phyloP scores from a whole-genome alignment of 192 early-diverging fungal genomes.

The Linderina pennispora region DNA sequence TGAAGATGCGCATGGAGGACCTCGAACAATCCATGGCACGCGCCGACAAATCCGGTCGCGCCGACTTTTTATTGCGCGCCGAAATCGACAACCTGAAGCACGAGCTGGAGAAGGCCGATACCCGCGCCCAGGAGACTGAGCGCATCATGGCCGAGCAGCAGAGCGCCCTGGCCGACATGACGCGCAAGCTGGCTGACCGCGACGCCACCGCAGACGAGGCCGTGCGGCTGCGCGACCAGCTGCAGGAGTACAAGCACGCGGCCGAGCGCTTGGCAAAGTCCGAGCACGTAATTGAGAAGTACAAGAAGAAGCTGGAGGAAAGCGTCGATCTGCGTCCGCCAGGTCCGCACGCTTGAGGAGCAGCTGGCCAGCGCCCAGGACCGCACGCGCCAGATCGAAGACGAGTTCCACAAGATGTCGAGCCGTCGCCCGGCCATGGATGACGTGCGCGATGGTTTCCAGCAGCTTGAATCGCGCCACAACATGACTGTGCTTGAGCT shows the following conservation, averaged over 20 bases:
- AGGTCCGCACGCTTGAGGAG: conserved; percentile 73
- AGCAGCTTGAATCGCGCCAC: conserved; percentile 67
- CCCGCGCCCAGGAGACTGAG: conserved; percentile 64
- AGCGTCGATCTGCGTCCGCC: conserved; percentile 68
- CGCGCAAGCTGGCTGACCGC: conserved; percentile 52
- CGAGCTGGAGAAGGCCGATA: conserved; percentile 80
- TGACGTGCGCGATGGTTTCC: conserved; percentile 78
- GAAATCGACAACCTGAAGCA: conserved; percentile 84
- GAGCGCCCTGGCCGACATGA: conserved; percentile 60
- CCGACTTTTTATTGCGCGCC: conserved; percentile 75
- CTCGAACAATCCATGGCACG: conserved; percentile 68
- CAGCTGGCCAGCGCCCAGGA: conserved; percentile 64
- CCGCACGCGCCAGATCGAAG: conserved; percentile 72
- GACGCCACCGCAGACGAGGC: conserved; percentile 67
- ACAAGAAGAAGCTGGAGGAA: conserved; percentile 93
- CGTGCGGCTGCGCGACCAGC: conserved; percentile 71
- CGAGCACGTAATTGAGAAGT: conserved; percentile 94
- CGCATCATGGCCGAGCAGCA: conserved; percentile 53
- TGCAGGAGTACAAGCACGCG: conserved; percentile 85
- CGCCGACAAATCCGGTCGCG: conserved; percentile 67
- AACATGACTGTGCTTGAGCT: conserved; percentile 61
- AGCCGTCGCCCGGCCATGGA: conserved; percentile 80
- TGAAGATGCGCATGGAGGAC: conserved; percentile 67
- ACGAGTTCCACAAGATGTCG: conserved; percentile 78
- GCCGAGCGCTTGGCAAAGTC: conserved; percentile 91